Evolutionary conservation across 768 basidiomycete species (phyloP).

Genomic region (Mycena maculata): DNA sequence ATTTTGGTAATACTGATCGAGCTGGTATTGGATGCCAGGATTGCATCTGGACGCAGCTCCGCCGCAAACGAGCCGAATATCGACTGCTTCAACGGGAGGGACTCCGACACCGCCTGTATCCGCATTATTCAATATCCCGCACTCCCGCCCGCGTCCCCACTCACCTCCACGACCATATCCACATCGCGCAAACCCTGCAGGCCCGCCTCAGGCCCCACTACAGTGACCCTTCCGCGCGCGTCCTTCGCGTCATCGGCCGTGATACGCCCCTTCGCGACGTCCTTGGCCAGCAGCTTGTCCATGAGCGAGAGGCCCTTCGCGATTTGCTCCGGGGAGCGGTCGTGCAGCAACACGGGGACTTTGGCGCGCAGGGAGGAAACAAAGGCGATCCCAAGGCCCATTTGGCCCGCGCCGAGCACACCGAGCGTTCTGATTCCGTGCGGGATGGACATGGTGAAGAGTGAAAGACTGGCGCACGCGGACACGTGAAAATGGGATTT

Average conservation of each 20-base stretch:
- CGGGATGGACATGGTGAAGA: constrained; percentile 59
- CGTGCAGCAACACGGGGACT: constrained; percentile 87
- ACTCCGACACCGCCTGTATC: constrained; percentile 88
- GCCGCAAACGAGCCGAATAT: constrained; percentile 80
- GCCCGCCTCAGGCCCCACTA: constrained; percentile 60
- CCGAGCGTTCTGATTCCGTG: constrained; percentile 84
- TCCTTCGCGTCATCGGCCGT: constrained; percentile 77
- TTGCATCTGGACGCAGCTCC: constrained; percentile 76
- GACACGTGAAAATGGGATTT: too few species aligned
- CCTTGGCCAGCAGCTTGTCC: constrained; percentile 89
- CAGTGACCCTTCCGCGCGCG: constrained; percentile 71
- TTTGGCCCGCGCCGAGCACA: constrained; percentile 86
- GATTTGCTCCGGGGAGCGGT: constrained; percentile 81
- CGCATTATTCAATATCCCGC: background rate
- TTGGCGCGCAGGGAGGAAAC: constrained; percentile 88
- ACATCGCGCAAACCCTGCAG: constrained; percentile 77
- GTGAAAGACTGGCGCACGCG: background rate
- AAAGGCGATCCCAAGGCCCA: constrained; percentile 93
- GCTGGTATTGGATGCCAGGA: constrained; percentile 93
- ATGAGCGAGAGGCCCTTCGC: constrained; percentile 77
- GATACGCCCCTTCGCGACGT: constrained; percentile 85
- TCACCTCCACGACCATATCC: constrained; percentile 93
- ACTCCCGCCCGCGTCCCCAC: constrained; percentile 37
- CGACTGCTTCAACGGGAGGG: constrained; percentile 77
- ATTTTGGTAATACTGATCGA: constrained; percentile 96